These are phyloP conservation scores for Cucurbita moschata DNA, from an alignment of 306 rosid genomes.

Conservation along the genomic window DNA sequence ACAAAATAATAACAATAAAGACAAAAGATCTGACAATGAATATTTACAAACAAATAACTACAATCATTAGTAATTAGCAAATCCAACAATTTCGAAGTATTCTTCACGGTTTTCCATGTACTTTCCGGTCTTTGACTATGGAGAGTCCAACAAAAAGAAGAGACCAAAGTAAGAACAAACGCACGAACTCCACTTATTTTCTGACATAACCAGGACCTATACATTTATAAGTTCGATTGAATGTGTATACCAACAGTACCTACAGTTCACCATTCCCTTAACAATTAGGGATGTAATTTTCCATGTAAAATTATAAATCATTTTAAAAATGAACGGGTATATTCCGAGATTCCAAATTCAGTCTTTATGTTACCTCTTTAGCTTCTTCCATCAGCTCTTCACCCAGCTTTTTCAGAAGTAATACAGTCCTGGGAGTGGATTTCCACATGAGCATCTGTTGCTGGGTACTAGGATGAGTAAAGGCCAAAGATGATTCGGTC, in stretches of 20 bases:
- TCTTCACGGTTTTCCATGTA: background rate
- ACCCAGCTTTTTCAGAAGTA: slow-evolving; percentile 85
- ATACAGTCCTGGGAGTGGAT: slow-evolving; percentile 80
- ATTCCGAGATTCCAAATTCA: background rate
- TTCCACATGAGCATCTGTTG: slow-evolving; percentile 99
- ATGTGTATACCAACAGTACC: background rate
- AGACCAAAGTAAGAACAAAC: background rate
- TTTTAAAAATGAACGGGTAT: background rate
- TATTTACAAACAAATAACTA: background rate
- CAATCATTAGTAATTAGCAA: background rate
- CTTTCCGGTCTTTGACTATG: background rate
- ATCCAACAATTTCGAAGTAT: background rate
- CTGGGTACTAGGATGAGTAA: slow-evolving; percentile 95
- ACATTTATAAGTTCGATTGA: background rate
- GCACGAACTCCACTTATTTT: background rate
- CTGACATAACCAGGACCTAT: background rate
- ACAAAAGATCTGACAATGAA: background rate
- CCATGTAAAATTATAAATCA: background rate
- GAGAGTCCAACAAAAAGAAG: background rate
- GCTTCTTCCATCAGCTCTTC: slow-evolving; percentile 92
- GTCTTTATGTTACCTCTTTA: slow-evolving; percentile 47
- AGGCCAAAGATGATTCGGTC: slow-evolving; percentile 89
- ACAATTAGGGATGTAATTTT: background rate
- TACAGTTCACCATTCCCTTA: background rate
- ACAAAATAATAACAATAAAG: background rate